Conservation (phyloP, 1,284 basidiomycete species). For the Sphagnurus paluster region DNA sequence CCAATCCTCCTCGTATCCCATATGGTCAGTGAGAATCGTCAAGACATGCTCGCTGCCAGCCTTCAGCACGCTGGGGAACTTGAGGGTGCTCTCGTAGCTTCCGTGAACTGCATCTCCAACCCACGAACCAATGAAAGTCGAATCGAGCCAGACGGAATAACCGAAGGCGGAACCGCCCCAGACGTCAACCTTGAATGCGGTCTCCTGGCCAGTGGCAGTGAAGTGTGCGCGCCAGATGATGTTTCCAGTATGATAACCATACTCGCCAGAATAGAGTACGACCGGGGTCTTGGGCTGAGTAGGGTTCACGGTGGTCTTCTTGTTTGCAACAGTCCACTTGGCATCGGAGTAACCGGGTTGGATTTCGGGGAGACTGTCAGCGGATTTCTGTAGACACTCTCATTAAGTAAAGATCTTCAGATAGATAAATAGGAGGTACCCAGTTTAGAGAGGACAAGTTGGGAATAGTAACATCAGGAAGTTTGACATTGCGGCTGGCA, state of each 20-base stretch:
- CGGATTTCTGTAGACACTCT: slow-evolving; percentile 29
- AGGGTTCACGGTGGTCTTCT: slow-evolving; percentile 39
- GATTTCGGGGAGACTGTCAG: slow-evolving; percentile 40
- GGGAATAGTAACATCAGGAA: slow-evolving; percentile 35
- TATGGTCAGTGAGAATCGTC: slow-evolving; percentile 55
- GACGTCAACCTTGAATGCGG: slow-evolving; percentile 39
- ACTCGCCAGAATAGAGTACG: slow-evolving; percentile 51
- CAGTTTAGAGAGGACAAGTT: slow-evolving; percentile 33
- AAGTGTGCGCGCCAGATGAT: slow-evolving; percentile 56
- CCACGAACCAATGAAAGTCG: slow-evolving; percentile 49
- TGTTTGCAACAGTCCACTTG: slow-evolving; percentile 39
- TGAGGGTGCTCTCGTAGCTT: slow-evolving; percentile 35
- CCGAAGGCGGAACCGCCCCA: slow-evolving; percentile 49
- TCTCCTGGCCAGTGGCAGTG: slow-evolving; percentile 39
- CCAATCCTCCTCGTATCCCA: slow-evolving; percentile 51
- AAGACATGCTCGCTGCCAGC: slow-evolving; percentile 40
- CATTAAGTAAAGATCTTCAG: neutral
- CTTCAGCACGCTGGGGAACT: slow-evolving; percentile 30
- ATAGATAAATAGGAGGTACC: slow-evolving; percentile 25
- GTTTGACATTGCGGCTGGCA: slow-evolving; percentile 24
- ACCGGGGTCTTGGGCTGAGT: slow-evolving; percentile 33
- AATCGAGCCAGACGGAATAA: slow-evolving; percentile 51
- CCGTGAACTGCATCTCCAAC: slow-evolving; percentile 36
- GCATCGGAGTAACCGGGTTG: slow-evolving; percentile 33
- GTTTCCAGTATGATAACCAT: slow-evolving; percentile 57